Conservation (phyloP, 2,329 filamentous ascomycete genomes). For the Chaetomiaceae sp. region DNA sequence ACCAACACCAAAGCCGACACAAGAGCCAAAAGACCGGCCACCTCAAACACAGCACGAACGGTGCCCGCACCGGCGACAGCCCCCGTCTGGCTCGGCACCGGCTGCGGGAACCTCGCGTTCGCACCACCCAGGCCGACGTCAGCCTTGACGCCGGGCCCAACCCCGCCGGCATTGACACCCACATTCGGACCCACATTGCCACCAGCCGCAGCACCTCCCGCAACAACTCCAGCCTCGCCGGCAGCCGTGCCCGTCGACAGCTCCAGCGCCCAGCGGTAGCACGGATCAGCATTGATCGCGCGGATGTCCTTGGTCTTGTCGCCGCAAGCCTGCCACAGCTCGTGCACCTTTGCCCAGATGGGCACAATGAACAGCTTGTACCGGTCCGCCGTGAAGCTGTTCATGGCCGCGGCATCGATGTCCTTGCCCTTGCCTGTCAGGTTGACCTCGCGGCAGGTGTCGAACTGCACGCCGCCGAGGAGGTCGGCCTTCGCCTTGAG, state of each 20-base stretch:
- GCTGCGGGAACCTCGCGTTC: too few relatives aligned
- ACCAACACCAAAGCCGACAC: too few relatives aligned
- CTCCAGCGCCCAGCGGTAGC: constrained; percentile 11
- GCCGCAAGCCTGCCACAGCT: constrained; percentile 9
- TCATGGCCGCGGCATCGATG: background rate
- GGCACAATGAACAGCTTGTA: constrained; percentile 7
- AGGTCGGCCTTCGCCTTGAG: constrained; percentile 8
- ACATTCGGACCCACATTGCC: too few relatives aligned
- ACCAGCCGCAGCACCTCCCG: background rate
- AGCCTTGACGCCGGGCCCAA: too few relatives aligned
- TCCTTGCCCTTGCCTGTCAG: background rate
- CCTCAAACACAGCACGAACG: too few relatives aligned
- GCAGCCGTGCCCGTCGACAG: background rate
- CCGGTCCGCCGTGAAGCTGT: constrained; percentile 3
- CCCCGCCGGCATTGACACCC: too few relatives aligned
- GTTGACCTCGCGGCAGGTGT: constrained; percentile 5
- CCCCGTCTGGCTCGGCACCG: too few relatives aligned
- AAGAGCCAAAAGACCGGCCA: too few relatives aligned
- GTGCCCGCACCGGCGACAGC: too few relatives aligned
- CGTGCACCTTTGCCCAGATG: constrained; percentile 6
- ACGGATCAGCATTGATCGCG: constrained; percentile 1
- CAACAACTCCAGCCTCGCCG: background rate
- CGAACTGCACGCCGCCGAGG: constrained; percentile 8
- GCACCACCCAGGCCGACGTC: too few relatives aligned
- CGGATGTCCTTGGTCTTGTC: background rate